These are phyloP conservation scores for Ceratobasidium sp. DNA, from an alignment of 1,284 basidiomycete genomes.

Conservation along the genomic window DNA sequence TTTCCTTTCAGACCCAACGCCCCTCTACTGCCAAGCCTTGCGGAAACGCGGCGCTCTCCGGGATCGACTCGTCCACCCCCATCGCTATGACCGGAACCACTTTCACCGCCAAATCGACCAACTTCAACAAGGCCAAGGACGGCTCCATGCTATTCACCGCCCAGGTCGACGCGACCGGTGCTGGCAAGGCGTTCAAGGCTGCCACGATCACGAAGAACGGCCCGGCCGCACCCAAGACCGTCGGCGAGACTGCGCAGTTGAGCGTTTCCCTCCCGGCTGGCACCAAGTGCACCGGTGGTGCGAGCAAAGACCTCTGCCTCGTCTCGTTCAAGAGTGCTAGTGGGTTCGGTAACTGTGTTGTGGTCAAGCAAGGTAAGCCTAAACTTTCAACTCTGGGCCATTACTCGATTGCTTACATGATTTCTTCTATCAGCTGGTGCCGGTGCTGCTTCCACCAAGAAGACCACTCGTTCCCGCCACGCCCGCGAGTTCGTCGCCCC, in stretches of 20 bases:
- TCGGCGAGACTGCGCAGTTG: slow-evolving; percentile 27
- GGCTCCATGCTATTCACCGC: slow-evolving; percentile 63
- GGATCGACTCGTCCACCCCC: slow-evolving; percentile 58
- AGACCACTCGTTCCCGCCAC: slow-evolving; percentile 33
- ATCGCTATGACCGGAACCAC: slow-evolving; percentile 59
- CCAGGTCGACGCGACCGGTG: slow-evolving; percentile 57
- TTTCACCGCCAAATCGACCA: slow-evolving; percentile 59
- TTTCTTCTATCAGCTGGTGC: slow-evolving; percentile 4
- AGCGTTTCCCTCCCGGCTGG: slow-evolving; percentile 16
- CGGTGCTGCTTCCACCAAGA: slow-evolving; percentile 17
- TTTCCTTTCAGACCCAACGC: slow-evolving; percentile 51
- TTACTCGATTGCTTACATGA: not conserved
- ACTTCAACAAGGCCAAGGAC: slow-evolving; percentile 64
- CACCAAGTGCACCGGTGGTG: slow-evolving; percentile 28
- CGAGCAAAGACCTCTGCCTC: slow-evolving; percentile 5
- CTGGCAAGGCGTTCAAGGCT: slow-evolving; percentile 55
- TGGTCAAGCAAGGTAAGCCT: slow-evolving; percentile 29
- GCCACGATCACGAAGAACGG: slow-evolving; percentile 59
- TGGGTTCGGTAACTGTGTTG: slow-evolving; percentile 40
- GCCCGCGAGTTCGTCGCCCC: slow-evolving; percentile 25
- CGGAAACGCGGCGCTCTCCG: slow-evolving; percentile 54
- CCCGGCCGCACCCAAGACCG: slow-evolving; percentile 37
- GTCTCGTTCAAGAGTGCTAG: slow-evolving; percentile 41
- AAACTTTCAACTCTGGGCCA: not conserved
- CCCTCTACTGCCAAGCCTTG: slow-evolving; percentile 58